Base-by-base conservation (phyloP, 2,329 filamentous ascomycete genomes). In the Stromatinia cepivora region DNA sequence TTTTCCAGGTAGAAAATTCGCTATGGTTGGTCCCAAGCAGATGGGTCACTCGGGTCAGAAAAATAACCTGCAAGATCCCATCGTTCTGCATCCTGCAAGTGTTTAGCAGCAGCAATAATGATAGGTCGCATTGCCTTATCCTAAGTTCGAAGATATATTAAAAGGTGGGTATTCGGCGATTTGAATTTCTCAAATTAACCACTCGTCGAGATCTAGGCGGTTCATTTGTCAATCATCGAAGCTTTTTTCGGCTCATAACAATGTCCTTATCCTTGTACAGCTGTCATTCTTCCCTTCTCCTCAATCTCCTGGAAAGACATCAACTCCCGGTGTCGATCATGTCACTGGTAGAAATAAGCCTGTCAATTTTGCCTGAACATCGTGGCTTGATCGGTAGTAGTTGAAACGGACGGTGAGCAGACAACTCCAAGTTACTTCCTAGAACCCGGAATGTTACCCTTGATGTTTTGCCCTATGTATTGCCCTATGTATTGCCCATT, bases 301-400 rank as follows among this genome's bases (percentile, higher is more conserved):
- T 39, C 45, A 62, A 62, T 62, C 22, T 63, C 45, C 31, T 39
- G n/a, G 61, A 39, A 63, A 64, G 52, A 39, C 34, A 53, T 39
- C 59, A 64, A 54, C 66, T 69, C 58, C 66, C 66, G 66, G 66
- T 63, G 66, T 69, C 66, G 66, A 69, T 69, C 66, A 69, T 64
- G 50, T 42, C 58, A 64, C 11, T 64, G 61, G n/a, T 36, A 64
- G 45, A 34, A 52, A 25, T 28, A n/a, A 69, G 58, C 58, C 28
- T 50, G 59, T 63, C 46, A 68, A n/a, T 53, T 28, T 63, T 68
- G 48, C 66, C 58, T 54, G 56, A 68, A 63, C 57, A 48, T 54
- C 48, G 39, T 68, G 57, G 66, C 57, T 68, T 63, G 66, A n/a
- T 63, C 57, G 34, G 57, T 64, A 53, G 58, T 53, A 68, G 57